A percentile compares a stretch with the other conserved stretches of the same genome.
Conservation (phyloP, 306 rosid species). For the Luffa acutangula region DNA sequence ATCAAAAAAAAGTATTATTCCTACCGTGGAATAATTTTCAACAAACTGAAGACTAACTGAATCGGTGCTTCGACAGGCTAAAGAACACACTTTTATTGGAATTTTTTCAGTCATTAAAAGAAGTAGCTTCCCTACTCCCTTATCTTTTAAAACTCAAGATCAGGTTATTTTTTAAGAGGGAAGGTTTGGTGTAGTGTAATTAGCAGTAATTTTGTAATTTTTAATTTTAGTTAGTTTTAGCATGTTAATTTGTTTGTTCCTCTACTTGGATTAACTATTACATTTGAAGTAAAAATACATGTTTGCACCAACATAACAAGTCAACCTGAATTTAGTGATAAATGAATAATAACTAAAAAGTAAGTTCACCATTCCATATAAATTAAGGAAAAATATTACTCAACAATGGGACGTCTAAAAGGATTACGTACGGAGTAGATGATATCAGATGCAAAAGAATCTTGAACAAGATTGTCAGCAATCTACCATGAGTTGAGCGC, state of each 20-base stretch:
- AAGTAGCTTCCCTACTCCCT: not conserved
- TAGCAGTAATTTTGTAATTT: not conserved
- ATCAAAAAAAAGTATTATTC: not conserved
- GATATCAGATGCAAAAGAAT: slow-evolving; percentile 68
- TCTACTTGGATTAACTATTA: not conserved
- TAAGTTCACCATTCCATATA: slow-evolving; percentile 2
- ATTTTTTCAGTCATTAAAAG: not conserved
- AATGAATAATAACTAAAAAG: not conserved
- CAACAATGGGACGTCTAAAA: slow-evolving; percentile 6
- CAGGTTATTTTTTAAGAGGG: not conserved
- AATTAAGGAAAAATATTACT: not conserved
- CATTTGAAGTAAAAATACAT: not conserved
- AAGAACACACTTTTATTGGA: not conserved
- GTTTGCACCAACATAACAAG: not conserved
- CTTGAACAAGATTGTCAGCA: slow-evolving; percentile 77
- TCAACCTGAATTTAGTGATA: not conserved
- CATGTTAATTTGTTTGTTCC: not conserved
- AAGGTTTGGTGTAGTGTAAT: not conserved
- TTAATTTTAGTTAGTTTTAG: not conserved
- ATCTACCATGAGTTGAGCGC: slow-evolving; percentile 53
- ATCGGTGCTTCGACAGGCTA: not conserved
- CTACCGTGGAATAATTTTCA: not conserved
- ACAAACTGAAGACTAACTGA: not conserved
- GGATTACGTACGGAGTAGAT: slow-evolving; percentile 69
- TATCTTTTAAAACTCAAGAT: not conserved